Evolutionary conservation across 352 stramenopile species (phyloP), one percentile per base, ranked within the genome.

Genomic region (Blastocystis sp.): DNA sequence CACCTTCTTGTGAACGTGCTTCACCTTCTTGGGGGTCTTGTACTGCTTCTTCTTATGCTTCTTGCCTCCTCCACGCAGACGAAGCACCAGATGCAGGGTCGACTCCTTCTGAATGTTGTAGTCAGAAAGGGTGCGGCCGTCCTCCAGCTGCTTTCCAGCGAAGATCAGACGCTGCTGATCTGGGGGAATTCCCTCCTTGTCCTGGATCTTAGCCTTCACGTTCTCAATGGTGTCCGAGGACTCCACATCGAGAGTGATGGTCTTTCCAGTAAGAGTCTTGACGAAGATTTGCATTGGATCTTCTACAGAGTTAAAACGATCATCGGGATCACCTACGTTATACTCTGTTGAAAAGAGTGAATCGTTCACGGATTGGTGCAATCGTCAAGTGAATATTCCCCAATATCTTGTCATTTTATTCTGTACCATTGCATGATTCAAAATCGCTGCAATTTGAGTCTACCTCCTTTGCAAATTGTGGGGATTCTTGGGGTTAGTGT

Each of bases 141-240:
- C 94, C 90, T 97, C 94, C 4, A 99, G 92, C 91, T 99, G 96
- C 93, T 99, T 99, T 90, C 96, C 96, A 81, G 96, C 96, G 89
- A 99, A 99, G 90, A 99, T 98, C 87, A 99, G 91, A 90, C 96
- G 94, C 92, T 99, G 95, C 91, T 99, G 96, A 94, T 99, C 96
- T 88, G 96, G 95, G 61, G 96, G 96, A 87, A 99, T 99, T 88
- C 96, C 97, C 91, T 99, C 97, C 93, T 99, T 99, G 91, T 99
- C 96, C 92, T 99, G 97, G 88, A 99, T 99, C 94, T 99, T 99
- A 87, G 94, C 92, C 94, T 99, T 99, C 87, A 99, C 96, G 92
- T 98, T 98, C 90, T 99, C 96, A 92, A 99, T 98, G 86, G 94
- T 97, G 90, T 99, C 97, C 51, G 88, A 78, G 24, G 67, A 78